Evolutionary conservation across 805 yeast genomes (phyloP), one percentile per base, ranked within the genome.

Genomic region (Candida ponderosae): DNA sequence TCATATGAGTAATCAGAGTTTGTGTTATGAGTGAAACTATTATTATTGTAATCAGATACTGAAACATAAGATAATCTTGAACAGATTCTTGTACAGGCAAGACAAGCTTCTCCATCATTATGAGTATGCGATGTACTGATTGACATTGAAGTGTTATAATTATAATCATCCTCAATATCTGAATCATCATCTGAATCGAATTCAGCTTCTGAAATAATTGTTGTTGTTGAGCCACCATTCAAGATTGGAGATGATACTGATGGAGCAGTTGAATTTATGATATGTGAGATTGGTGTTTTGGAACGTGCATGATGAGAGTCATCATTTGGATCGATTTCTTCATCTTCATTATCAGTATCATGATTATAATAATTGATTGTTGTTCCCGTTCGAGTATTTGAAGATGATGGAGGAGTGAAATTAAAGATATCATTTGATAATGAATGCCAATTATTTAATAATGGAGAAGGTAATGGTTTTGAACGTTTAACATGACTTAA

Each of bases 401-500:
- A 6, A 24, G 2, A n/a, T n/a, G n/a, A n/a, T n/a, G n/a, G n/a
- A n/a, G n/a, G n/a, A n/a, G n/a, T n/a, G n/a, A n/a, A 24, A 24
- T 24, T 24, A 4, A 24, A 6, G 11, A 11, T 6, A 24, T 24
- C 5, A 24, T 24, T 9, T 11, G 28, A 2, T 8, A 24, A 24
- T 13, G 28, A 11, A 24, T 24, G 11, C 28, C 28, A 24, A 24
- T 24, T 24, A 24, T 24, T 24, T 24, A 24, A 24, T 15, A 68
- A 51, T 6, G 73, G 72, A 3, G 70, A 62, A 8, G 69, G 64
- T 32, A 73, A 51, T 15, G 78, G 79, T 53, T 71, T 70, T 15
- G 77, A 71, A 10, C 58, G 43, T 39, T 68, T 55, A 18, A 68
- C 57, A 2, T 71, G 72, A 13, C 61, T 47, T 5, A 23, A 33